Conservation (phyloP, 306 rosid genomes). For the Malus sieversii region DNA sequence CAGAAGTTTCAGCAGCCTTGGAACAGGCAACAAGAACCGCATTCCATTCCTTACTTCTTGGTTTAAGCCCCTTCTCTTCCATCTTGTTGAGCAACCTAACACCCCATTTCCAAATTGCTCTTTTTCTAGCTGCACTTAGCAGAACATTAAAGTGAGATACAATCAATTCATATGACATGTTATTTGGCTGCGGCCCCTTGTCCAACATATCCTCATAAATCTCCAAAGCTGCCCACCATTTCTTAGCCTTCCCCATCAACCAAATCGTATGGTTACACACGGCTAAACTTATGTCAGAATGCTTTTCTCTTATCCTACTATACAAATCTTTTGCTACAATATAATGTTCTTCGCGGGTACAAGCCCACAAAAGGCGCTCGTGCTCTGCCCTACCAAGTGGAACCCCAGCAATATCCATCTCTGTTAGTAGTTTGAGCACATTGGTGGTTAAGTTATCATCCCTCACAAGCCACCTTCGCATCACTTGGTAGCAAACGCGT, state of each 20-base stretch:
- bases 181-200: slow-evolving; percentile 87
- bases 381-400: slow-evolving; percentile 47
- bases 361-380: slow-evolving; percentile 84
- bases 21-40: slow-evolving; percentile 93
- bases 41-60: slow-evolving; percentile 83
- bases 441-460: slow-evolving; percentile 35
- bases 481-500: slow-evolving; percentile 85
- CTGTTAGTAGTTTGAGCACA: slow-evolving; percentile 53
- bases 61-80: slow-evolving; percentile 93
- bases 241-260: slow-evolving; percentile 92
- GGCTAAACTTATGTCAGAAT: slow-evolving; percentile 57
- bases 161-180: slow-evolving; percentile 70
- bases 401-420: slow-evolving; percentile 68
- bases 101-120: slow-evolving; percentile 93
- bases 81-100: slow-evolving; percentile 84
- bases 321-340: slow-evolving; percentile 74
- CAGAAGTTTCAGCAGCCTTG: slow-evolving; percentile 77
- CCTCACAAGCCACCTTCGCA: slow-evolving; percentile 81
- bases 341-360: slow-evolving; percentile 77
- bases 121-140: slow-evolving; percentile 65
- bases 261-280: slow-evolving; percentile 92
- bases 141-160: slow-evolving; percentile 76
- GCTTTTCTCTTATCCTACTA: slow-evolving; percentile 51
- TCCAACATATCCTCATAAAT: slow-evolving; percentile 84
- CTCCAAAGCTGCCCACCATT: slow-evolving; percentile 98